These are phyloP conservation scores for Dioszegia crocea DNA, from an alignment of 768 basidiomycete species.

Conservation along the genomic window DNA sequence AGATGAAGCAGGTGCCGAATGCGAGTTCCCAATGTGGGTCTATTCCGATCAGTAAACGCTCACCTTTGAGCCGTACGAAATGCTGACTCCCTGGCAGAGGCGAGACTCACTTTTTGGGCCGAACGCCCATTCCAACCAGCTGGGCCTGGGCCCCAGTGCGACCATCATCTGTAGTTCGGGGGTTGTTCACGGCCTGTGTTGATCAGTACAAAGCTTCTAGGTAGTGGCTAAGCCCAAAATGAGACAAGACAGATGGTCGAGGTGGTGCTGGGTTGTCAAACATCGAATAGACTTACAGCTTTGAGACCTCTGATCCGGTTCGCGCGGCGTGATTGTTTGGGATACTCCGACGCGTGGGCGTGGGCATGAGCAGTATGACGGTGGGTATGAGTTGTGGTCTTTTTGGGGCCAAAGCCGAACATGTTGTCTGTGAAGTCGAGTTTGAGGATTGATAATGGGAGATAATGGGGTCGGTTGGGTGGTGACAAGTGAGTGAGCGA, in stretches of 20 bases:
- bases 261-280: background rate
- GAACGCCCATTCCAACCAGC: slow-evolving; percentile 21
- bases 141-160: slow-evolving; percentile 18
- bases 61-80: background rate
- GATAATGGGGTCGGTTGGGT: too few species aligned
- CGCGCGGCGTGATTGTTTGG: slow-evolving; percentile 9
- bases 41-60: background rate
- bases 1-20: slow-evolving; percentile 23
- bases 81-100: slow-evolving; percentile 6
- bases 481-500: too few species aligned
- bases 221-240: background rate
- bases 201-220: too few species aligned
- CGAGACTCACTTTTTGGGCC: slow-evolving; percentile 13
- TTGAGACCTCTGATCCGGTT: slow-evolving; percentile 22
- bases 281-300: slow-evolving; percentile 8
- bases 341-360: background rate
- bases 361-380: slow-evolving; percentile 1
- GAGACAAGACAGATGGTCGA: background rate
- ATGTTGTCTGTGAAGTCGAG: background rate
- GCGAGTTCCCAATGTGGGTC: slow-evolving; percentile 21
- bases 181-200: slow-evolving; percentile 27
- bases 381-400: background rate
- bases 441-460: too few species aligned
- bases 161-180: slow-evolving; percentile 26
- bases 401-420: slow-evolving; percentile 6